phyloP scores from a whole-genome alignment of 2,329 filamentous ascomycete genomes.

The Aspergillus pseudonomiae region DNA sequence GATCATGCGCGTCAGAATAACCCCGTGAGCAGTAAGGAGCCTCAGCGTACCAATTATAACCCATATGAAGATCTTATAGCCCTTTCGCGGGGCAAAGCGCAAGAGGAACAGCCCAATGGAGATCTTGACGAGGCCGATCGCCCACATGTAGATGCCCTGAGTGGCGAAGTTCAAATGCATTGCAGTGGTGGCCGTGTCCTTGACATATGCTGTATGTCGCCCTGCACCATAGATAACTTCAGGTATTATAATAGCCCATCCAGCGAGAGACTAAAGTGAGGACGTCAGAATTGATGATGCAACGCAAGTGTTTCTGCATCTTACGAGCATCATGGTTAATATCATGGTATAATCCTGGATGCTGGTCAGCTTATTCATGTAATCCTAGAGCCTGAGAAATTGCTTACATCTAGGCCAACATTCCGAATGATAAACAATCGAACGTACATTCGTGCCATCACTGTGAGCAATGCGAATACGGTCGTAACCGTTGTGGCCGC shows the following conservation, averaged over 20 bases:
- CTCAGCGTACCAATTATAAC: conserved; percentile 36
- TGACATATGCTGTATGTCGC: conserved; percentile 49
- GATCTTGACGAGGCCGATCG: conserved; percentile 48
- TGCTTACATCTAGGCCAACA: conserved; percentile 22
- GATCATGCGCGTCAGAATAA: neutral
- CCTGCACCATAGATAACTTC: conserved; percentile 51
- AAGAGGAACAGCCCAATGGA: conserved; percentile 47
- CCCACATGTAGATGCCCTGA: conserved; percentile 30
- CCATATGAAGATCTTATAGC: conserved; percentile 41
- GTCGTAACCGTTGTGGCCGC: conserved; percentile 19
- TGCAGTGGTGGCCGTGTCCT: conserved; percentile 37
- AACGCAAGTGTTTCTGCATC: neutral
- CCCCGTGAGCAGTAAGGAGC: conserved; percentile 25
- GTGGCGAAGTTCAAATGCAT: conserved; percentile 48
- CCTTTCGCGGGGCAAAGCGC: conserved; percentile 43
- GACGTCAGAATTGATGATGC: neutral
- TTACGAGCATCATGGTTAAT: conserved; percentile 22
- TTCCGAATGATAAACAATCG: conserved; percentile 24
- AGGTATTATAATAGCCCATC: conserved; percentile 45
- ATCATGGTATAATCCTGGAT: conserved; percentile 22
- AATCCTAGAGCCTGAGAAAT: neutral
- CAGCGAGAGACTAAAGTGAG: conserved; percentile 34
- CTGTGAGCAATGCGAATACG: conserved; percentile 8
- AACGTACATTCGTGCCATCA: conserved; percentile 27
- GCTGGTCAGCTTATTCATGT: neutral